Base-by-base conservation (phyloP, 768 basidiomycete genomes). In the Pholiota molesta region DNA sequence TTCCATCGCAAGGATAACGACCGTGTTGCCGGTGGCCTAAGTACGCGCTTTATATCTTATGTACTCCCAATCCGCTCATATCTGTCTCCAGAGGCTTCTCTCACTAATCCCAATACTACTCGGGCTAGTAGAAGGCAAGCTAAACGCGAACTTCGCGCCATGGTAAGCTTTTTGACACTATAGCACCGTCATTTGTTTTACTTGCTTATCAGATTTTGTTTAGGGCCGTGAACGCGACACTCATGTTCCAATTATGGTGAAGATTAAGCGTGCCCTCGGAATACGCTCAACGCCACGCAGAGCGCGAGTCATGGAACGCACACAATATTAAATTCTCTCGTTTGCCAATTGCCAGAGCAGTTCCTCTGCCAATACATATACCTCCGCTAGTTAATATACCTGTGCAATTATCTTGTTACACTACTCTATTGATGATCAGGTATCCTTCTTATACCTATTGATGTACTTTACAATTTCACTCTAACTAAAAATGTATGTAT, bases 71-170 rank as follows among this genome's bases (percentile, higher is more conserved):
- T 44, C n/a, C 16, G 29, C 42, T 60, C 16, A 40, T 42, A 8
- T 42, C 47, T 19, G 44, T 53, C 59, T 51, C 33, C 66, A 83
- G 80, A 79, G 72, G 79, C 81, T 35, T 80, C 83, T 2, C 72
- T 84, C 5, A 60, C 79, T n/a, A 86, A 83, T 65, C 82, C 84
- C 2, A 80, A 82, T 54, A 84, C 83, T 7, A 81, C 80, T 4
- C 74, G 67, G 10, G 51, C 68, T n/a, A 81, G 81, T 3, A 75
- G 82, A 13, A 76, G 75, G 65, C 76, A 78, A 61, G 83, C 82
- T 4, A 81, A 82, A 67, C 72, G 71, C 21, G 79, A 83, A 67
- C 75, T 82, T 17, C 72, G 70, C 35, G 55, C 66, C 28, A 84
- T 83, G 83, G 83, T 83, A 59, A 67, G 66, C 14, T 9, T 2